These are phyloP conservation scores for Arthroderma uncinatum DNA, from an alignment of 2,329 filamentous ascomycete species.

Conservation along the genomic window DNA sequence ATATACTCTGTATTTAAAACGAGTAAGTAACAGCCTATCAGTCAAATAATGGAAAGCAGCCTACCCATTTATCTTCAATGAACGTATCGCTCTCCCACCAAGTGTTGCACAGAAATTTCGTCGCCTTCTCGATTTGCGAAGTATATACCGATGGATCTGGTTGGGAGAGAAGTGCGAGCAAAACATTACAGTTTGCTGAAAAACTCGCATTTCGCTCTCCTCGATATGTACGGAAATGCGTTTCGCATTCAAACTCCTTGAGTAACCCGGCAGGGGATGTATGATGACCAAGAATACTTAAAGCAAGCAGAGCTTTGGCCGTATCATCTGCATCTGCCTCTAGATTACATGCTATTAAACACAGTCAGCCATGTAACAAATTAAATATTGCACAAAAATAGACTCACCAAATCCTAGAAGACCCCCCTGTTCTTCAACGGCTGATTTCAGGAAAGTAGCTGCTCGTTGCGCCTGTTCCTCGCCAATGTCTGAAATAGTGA, in stretches of 20 bases:
- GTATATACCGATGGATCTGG: conserved; percentile 13
- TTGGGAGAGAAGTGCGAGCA: conserved; percentile 23
- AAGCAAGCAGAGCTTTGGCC: not conserved
- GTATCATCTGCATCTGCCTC: not conserved
- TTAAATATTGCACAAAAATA: not conserved
- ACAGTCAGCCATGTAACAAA: not conserved
- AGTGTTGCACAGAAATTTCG: conserved; percentile 19
- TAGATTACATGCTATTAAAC: not conserved
- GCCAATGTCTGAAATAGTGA: not conserved
- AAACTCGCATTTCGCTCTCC: conserved; percentile 24
- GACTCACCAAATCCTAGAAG: not conserved
- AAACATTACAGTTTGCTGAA: conserved; percentile 28
- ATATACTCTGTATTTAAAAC: conserved; percentile 12
- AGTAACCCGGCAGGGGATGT: not conserved
- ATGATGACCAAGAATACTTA: not conserved
- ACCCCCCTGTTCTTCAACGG: not conserved
- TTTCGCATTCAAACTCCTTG: conserved; percentile 20
- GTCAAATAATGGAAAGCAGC: not conserved
- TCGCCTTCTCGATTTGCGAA: conserved; percentile 22
- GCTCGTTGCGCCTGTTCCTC: not conserved
- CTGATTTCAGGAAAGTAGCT: not conserved
- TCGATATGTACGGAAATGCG: conserved; percentile 25
- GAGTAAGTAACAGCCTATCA: not conserved
- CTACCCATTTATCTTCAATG: conserved; percentile 23
- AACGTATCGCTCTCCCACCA: conserved; percentile 18